A percentile compares a stretch with the other conserved stretches of the same genome.
Conservation (phyloP, 768 basidiomycete genomes). For the Amanita inopinata region DNA sequence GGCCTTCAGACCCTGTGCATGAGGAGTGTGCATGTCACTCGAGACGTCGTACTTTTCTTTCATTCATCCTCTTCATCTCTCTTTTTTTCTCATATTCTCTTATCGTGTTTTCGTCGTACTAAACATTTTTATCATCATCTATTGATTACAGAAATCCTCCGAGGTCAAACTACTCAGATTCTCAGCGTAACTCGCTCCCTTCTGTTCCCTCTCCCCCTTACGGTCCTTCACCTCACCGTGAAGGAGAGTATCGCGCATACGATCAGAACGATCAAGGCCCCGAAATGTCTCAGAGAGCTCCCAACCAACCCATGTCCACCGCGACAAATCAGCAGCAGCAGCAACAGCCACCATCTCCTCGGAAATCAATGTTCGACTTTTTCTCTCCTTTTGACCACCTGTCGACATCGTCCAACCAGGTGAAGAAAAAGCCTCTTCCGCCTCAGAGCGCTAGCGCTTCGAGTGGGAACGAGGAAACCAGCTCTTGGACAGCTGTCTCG, state of each 20-base stretch:
- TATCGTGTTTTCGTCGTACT: constrained; percentile 11
- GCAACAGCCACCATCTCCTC: constrained; percentile 55
- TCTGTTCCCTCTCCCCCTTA: constrained; percentile 41
- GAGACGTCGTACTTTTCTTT: constrained; percentile 14
- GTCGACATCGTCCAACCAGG: constrained; percentile 32
- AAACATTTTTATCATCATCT: constrained; percentile 12
- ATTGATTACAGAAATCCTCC: constrained; percentile 31
- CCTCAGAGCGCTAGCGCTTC: constrained; percentile 29
- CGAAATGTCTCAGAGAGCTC: constrained; percentile 30
- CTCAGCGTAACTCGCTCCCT: constrained; percentile 29
- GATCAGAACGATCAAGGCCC: constrained; percentile 31
- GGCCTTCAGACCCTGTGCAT: constrained; percentile 6
- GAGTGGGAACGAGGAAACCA: constrained; percentile 45
- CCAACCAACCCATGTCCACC: constrained; percentile 19
- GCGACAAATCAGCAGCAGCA: constrained; percentile 20
- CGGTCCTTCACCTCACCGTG: constrained; percentile 27
- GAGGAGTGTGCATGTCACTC: constrained; percentile 18
- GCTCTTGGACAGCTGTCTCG: constrained; percentile 38
- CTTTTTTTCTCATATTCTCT: constrained; percentile 11
- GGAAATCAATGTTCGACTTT: constrained; percentile 80
- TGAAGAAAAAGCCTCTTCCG: constrained; percentile 68
- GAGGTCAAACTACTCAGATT: constrained; percentile 41
- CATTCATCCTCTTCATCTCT: constrained; percentile 16
- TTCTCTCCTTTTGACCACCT: constrained; percentile 80
- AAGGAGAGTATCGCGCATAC: constrained; percentile 37